phyloP scores from a whole-genome alignment of 2,329 filamentous ascomycete genomes.

The Diaporthe sp. region DNA sequence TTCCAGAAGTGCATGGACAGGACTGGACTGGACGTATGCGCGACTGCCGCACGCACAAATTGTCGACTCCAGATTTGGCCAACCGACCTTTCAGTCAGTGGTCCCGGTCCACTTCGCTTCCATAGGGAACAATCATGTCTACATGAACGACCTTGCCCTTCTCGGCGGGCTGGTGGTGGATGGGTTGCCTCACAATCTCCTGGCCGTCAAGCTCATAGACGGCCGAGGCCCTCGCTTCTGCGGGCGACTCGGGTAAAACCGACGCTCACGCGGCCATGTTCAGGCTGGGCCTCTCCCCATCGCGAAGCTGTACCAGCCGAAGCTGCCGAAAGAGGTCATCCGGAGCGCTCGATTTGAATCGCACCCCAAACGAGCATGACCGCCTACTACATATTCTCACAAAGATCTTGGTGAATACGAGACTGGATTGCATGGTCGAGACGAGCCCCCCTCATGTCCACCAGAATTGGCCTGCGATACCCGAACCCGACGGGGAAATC shows the following conservation, averaged over 20 bases:
- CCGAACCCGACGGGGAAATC: neutral
- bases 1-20: neutral
- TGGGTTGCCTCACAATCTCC: constrained; percentile 23
- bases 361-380: neutral
- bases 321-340: neutral
- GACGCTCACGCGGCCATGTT: neutral
- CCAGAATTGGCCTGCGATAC: neutral
- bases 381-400: neutral
- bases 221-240: constrained; percentile 22
- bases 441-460: neutral
- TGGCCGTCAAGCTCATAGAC: neutral
- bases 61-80: neutral
- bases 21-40: neutral
- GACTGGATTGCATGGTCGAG: neutral
- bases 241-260: constrained; percentile 18
- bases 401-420: neutral
- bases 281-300: neutral
- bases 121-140: neutral
- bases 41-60: neutral
- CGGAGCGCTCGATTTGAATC: neutral
- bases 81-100: neutral
- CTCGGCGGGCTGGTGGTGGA: neutral
- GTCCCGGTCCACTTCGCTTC: neutral
- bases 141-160: neutral
- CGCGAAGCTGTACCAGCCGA: neutral